Base-by-base conservation (phyloP, 331 rosid genomes). In the Arachis monticola region DNA sequence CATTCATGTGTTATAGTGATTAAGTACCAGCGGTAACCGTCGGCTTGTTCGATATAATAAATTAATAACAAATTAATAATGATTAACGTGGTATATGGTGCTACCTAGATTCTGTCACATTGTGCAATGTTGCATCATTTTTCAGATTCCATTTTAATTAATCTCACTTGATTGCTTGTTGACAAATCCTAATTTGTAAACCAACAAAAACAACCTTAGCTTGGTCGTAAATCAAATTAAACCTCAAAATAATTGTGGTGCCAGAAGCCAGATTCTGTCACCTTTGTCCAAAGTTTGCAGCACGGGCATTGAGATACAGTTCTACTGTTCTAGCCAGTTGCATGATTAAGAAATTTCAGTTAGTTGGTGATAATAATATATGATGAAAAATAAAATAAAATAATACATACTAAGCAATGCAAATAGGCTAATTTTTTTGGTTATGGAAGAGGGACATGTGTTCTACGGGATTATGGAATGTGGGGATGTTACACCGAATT, bases 101-200 rank as follows among this genome's bases (percentile, higher is more conserved):
- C 59, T 52, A 12, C 3, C 13, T 6, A 12, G 71, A 66, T 66
- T 46, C 6, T 64, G 53, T 13, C 52, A 42, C 69, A 51, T 42
- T 7, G 12, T 13, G 52, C 52, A 40, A 64, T 13, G 32, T 7
- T 41, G 17, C 30, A 1, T 13, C 32, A 13, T 30, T 6, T 5
- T 64, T 64, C 32, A 64, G 69, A 63, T 31, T 41, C 6, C 50
- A n/a, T 41, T 38, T 62, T 62, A 62, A 62, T 62, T 40, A 63
- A 63, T 41, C 32, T 40, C 51, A 63, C 68, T 62, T 62, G 5
- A 62, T 10, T 30, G 42, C 58, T 11, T n/a, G 22, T 22, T 12
- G 59, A 7, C 59, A 53, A 53, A 53, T 53, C 5, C 12, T 58
- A 11, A 10, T 48, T 32, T 73, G 51, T 60, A 46, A 60, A 32